Percentiles rank a stretch among this genome's conserved stretches.
Evolutionary conservation across 1,139 yeast species (phyloP).

Genomic region (Pichia sp.): DNA sequence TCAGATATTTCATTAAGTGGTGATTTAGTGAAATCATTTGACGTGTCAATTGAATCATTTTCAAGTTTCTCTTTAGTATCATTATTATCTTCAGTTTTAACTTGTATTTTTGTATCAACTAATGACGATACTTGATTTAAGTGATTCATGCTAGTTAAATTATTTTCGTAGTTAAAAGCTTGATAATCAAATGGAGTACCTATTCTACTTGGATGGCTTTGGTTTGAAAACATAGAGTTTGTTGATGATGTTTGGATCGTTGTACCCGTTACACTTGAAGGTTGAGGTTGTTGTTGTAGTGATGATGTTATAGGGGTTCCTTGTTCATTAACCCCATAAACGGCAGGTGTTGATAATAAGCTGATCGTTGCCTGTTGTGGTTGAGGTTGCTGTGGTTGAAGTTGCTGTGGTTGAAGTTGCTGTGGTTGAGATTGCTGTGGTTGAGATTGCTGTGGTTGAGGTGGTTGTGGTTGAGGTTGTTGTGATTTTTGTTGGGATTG

Average conservation of each 20-base stretch:
- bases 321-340: background rate
- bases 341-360: background rate
- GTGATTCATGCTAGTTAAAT: too few relatives aligned
- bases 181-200: conserved; percentile 9
- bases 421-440: too few relatives aligned
- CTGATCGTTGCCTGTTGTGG: background rate
- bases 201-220: conserved; percentile 7
- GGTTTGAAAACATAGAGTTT: conserved; percentile 7
- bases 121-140: background rate
- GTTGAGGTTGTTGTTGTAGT: background rate
- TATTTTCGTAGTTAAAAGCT: background rate
- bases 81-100: background rate
- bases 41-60: background rate
- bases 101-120: background rate
- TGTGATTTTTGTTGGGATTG: background rate
- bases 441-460: background rate
- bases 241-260: background rate
- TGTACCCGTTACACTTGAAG: background rate
- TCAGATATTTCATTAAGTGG: background rate
- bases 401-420: background rate
- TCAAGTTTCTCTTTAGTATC: background rate
- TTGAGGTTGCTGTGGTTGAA: background rate
- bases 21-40: background rate
- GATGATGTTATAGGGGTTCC: background rate
- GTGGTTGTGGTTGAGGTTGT: background rate